Evolutionary conservation across 140 eudicot genomes (phyloP), one percentile per base, ranked within the genome.

Genomic region (Anethum foeniculum): DNA sequence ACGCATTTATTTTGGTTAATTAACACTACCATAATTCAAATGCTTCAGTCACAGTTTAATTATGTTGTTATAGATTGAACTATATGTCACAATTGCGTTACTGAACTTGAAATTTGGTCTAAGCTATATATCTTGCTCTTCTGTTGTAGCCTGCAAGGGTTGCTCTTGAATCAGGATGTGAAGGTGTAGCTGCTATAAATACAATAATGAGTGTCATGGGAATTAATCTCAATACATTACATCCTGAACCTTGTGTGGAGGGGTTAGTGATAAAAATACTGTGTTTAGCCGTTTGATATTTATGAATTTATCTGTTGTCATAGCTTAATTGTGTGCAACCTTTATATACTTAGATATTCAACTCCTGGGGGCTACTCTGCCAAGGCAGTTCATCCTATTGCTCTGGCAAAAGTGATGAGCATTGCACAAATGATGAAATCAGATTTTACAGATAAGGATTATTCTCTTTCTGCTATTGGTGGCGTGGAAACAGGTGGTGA

Each of bases 201-300:
- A 95, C 99, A 71, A 95, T 95, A 60, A 91, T 89, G 97, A 95
- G 99, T 82, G 99, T 95, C 64, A 95, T 95, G 99, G 99, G 99
- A 73, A 93, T 95, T 83, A 91, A 95, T 81, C 93, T 95, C 83
- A 88, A 87, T 78, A 95, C 99, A 9, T 85, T 95, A 78, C 97
- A 89, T 76, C 99, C 99, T 0, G 99, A 95, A 88, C 99, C 99
- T 77, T 95, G 99, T 89, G 99, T 95, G 5, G 99, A 95, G 83
- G 99, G 99, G 99, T 95, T 77, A 78, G 91, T 77, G 71, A 62
- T 27, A 25, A 62, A 12, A 79, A 75, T 73, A 81, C 34, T 7
- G 3, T 14, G 19, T 68, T 25, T 12, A 23, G 49, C 56, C 69
- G 23, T 25, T 34, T 56, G 36, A 75, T 15, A 4, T 76, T 5